Evolutionary conservation across 2,329 filamentous ascomycete genomes (phyloP).

Genomic region (Dactylellina drechsleri): DNA sequence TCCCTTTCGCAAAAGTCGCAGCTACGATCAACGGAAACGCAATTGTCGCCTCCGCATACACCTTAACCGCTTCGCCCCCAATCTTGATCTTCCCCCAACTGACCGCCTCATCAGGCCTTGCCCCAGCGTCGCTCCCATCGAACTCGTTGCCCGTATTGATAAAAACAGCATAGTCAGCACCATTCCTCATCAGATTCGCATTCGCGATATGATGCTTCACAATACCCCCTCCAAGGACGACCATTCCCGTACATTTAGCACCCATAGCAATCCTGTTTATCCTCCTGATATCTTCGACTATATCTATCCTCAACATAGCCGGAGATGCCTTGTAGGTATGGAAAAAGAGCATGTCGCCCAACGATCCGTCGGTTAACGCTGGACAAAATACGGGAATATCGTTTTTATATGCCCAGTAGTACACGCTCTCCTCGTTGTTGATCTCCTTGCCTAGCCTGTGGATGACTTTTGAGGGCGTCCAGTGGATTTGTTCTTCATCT

Average conservation of each 20-base stretch:
- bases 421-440: conserved; percentile 88
- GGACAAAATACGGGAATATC: conserved; percentile 97
- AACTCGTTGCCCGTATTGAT: conserved; percentile 98
- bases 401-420: conserved; percentile 98
- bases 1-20: conserved; percentile 70
- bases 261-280: conserved; percentile 92
- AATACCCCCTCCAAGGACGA: conserved; percentile 92
- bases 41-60: conserved; percentile 73
- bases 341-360: conserved; percentile 99
- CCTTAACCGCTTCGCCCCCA: conserved; percentile 83
- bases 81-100: conserved; percentile 99
- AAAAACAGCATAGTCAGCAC: conserved; percentile 94
- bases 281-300: conserved; percentile 89
- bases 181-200: conserved; percentile 96
- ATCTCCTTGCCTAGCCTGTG: conserved; percentile 91
- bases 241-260: conserved; percentile 90
- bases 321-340: conserved; percentile 93
- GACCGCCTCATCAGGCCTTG: conserved; percentile 92
- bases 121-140: conserved; percentile 95
- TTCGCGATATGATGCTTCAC: conserved; percentile 99
- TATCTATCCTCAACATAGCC: conserved; percentile 82
- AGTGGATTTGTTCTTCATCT: conserved; percentile 76
- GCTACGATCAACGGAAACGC: conserved; percentile 75
- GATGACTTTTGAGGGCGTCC: conserved; percentile 95
- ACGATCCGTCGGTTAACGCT: conserved; percentile 89